phyloP scores from a whole-genome alignment of 2,329 filamentous ascomycete genomes.

The Epichloe festucae region DNA sequence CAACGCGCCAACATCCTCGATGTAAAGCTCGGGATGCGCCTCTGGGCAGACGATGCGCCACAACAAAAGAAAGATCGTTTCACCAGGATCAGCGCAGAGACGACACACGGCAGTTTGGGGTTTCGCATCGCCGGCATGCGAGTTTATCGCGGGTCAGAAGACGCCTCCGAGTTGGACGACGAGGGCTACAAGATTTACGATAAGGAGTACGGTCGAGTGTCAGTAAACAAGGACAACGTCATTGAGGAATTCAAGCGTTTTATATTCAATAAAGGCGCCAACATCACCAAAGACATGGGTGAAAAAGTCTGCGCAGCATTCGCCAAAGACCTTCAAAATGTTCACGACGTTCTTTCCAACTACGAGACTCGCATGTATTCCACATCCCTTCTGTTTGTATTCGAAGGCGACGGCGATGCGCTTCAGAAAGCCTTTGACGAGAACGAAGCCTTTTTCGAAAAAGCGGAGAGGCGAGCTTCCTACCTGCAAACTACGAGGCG shows the following conservation, averaged over 20 bases:
- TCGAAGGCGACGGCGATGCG: constrained; percentile 47
- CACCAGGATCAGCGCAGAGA: constrained; percentile 43
- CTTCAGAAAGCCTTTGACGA: constrained; percentile 39
- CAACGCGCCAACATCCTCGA: constrained; percentile 81
- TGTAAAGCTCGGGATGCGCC: constrained; percentile 72
- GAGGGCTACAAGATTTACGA: constrained; percentile 47
- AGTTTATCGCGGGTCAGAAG: constrained; percentile 43
- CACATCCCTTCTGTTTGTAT: constrained; percentile 48
- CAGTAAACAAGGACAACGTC: constrained; percentile 41
- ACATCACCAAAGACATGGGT: constrained; percentile 46
- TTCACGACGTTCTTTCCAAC: constrained; percentile 38
- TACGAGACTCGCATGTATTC: constrained; percentile 54
- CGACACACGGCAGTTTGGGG: constrained; percentile 46
- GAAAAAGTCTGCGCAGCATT: constrained; percentile 42
- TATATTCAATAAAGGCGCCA: constrained; percentile 43
- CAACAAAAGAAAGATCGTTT: constrained; percentile 46
- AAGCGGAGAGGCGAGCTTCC: constrained; percentile 29
- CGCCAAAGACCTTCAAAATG: constrained; percentile 35
- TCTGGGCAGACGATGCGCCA: constrained; percentile 70
- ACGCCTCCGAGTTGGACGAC: constrained; percentile 36
- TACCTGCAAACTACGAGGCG: constrained; percentile 27
- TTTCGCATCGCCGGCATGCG: constrained; percentile 56
- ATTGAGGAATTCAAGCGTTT: constrained; percentile 41
- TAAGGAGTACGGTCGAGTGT: constrained; percentile 46
- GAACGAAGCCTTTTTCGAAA: constrained; percentile 35